Evolutionary conservation across 1,284 basidiomycete species (phyloP), one percentile per base, ranked within the genome.

Genomic region (Prillingera fragicola): DNA sequence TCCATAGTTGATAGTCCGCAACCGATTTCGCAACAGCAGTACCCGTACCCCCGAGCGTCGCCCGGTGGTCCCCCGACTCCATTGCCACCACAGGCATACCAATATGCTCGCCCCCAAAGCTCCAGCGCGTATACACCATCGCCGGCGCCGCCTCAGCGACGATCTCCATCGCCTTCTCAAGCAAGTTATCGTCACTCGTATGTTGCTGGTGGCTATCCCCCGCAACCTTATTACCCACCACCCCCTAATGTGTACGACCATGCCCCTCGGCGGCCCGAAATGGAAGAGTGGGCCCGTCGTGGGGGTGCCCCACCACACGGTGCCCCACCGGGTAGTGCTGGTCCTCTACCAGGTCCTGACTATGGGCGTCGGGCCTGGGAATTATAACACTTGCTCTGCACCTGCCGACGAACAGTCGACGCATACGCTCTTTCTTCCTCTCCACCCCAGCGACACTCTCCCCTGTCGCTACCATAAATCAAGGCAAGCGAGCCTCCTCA

Each of bases 351-450:
- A 5, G 37, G 21, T 10, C 14, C 36, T n/a, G 43, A 37, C n/a
- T 29, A 38, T 14, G 21, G 36, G n/a, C 24, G 43, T 3, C 34
- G 43, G 17, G 27, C 43, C 13, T 45, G 43, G 43, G 43, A 45
- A 36, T 24, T 45, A 17, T 45, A 23, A 33, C n/a, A n/a, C n/a
- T n/a, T n/a, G n/a, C n/a, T n/a, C n/a, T n/a, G n/a, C n/a, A n/a
- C n/a, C n/a, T n/a, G n/a, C n/a, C n/a, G n/a, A n/a, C n/a, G n/a
- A n/a, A n/a, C n/a, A n/a, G n/a, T n/a, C n/a, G n/a, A n/a, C n/a
- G n/a, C n/a, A n/a, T n/a, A n/a, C n/a, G n/a, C n/a, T n/a, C n/a
- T n/a, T n/a, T n/a, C n/a, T n/a, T n/a, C n/a, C n/a, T n/a, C n/a
- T n/a, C n/a, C n/a, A n/a, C n/a, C n/a, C n/a, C n/a, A n/a, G n/a